A percentile compares a stretch with the other conserved stretches of the same genome.
These are phyloP conservation scores for Candida neerlandica DNA, from an alignment of 1,139 yeast species.

Conservation along the genomic window DNA sequence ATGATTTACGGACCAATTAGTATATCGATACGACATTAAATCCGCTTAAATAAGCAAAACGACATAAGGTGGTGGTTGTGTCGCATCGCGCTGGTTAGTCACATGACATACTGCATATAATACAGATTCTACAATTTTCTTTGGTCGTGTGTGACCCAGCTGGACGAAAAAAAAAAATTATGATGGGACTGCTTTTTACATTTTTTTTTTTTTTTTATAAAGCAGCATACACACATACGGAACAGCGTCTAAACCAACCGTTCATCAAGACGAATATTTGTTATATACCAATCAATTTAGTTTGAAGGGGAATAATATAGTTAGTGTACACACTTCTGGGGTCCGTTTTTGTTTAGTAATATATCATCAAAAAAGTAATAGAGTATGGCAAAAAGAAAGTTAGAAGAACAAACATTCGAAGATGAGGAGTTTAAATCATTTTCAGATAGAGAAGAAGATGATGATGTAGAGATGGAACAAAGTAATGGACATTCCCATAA, in stretches of 20 bases:
- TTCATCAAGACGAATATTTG: neutral
- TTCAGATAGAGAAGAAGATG: slow-evolving; percentile 12
- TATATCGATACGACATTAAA: neutral
- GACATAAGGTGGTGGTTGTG: neutral
- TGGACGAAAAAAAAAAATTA: neutral
- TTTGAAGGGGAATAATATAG: slow-evolving; percentile 1
- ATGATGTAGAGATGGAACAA: slow-evolving; percentile 1
- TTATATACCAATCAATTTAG: slow-evolving; percentile 5
- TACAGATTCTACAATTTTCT: neutral
- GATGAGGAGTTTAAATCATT: slow-evolving; percentile 17
- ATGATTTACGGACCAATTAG: too few relatives aligned
- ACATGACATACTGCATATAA: neutral
- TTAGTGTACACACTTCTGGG: neutral
- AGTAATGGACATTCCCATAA: slow-evolving; percentile 16
- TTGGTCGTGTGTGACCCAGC: slow-evolving; percentile 2
- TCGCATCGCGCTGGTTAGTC: neutral
- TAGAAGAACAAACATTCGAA: slow-evolving; percentile 17
- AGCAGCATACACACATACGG: neutral
- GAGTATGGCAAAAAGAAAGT: slow-evolving; percentile 37
- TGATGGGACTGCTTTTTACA: neutral
- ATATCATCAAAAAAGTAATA: neutral
- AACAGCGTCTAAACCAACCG: neutral
- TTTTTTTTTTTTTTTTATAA: neutral
- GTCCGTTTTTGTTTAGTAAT: neutral
- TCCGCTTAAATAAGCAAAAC: neutral